Evolutionary conservation across 495 filamentous ascomycete species (phyloP), one percentile per base, ranked within the genome.

Genomic region (Parathielavia appendiculata): DNA sequence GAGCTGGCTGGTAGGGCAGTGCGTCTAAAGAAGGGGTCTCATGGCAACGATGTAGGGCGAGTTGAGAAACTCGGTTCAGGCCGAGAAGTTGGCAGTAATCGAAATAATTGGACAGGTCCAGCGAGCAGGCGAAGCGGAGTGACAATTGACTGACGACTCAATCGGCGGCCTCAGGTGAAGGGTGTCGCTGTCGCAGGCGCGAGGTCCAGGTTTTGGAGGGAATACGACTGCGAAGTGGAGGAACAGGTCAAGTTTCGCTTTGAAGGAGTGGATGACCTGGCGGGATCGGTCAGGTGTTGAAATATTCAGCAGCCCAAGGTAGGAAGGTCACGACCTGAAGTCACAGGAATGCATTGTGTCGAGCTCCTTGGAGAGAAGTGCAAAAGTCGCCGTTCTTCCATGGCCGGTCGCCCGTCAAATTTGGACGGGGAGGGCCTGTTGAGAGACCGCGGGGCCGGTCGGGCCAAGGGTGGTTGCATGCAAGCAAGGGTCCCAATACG

Each of bases 261-360:
- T 35, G 35, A 53, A 53, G 50, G 22, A 32, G 26, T 40, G 36
- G 11, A 43, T 32, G 41, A 16, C 38, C 23, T 23, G 13, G 38
- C 26, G 39, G 51, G 20, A 54, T 22, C 39, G 39, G 39, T 22
- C 16, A 32, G 20, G 39, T 54, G 52, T 22, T 54, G 52, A 35
- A 16, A 54, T 14, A 23, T 44, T 30, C 26, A 6, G 51, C 22
- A 26, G 40, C 9, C 22, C n/a, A n/a, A n/a, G n/a, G 51, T 20
- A 5, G 13, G 45, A 45, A 54, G 26, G 26, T 54, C 51, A 43
- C 51, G 38, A 22, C 16, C 38, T 9, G 11, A n/a, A 41, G 26
- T 16, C 38, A 34, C 32, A 45, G 54, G 43, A 48, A 40, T 56
- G 54, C 54, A 48, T 48, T 48, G 54, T 56, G 44, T 46, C 17